phyloP scores from a whole-genome alignment of 768 basidiomycete genomes.

The Hypholoma sublateritium region DNA sequence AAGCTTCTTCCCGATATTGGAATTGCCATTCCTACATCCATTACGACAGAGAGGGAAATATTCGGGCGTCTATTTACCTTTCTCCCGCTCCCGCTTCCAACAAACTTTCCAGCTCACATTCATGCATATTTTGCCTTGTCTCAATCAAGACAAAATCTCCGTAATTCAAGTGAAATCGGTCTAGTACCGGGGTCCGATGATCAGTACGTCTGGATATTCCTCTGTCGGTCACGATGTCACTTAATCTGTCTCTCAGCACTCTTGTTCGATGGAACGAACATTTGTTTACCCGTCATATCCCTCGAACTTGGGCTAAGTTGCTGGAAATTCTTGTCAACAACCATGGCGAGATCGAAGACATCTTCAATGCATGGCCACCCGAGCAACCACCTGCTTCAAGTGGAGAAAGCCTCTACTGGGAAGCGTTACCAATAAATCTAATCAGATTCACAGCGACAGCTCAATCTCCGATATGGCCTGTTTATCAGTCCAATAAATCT shows the following conservation, averaged over 20 bases:
- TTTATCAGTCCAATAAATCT: conserved; percentile 13
- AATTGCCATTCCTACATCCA: conserved; percentile 32
- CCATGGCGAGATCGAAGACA: conserved; percentile 17
- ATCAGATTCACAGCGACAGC: conserved; percentile 25
- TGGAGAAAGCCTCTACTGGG: conserved; percentile 43
- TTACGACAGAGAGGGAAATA: not conserved
- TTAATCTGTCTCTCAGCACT: conserved; percentile 27
- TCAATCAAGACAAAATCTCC: conserved; percentile 41
- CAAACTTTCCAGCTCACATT: conserved; percentile 44
- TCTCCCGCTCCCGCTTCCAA: conserved; percentile 46
- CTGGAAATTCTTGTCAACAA: conserved; percentile 29
- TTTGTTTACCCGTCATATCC: conserved; percentile 45
- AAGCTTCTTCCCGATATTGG: conserved; percentile 42
- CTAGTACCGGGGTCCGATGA: conserved; percentile 37
- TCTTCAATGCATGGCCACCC: conserved; percentile 43
- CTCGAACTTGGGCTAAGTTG: conserved; percentile 39
- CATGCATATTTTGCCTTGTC: conserved; percentile 49
- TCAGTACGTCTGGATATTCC: conserved; percentile 30
- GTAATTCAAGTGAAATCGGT: conserved; percentile 40
- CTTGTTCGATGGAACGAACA: conserved; percentile 48
- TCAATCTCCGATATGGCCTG: conserved; percentile 34
- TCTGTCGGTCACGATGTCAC: not conserved
- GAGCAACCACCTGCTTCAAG: conserved; percentile 25
- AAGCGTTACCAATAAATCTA: conserved; percentile 28
- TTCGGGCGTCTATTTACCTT: conserved; percentile 49